A percentile compares a stretch with the other conserved stretches of the same genome.
Evolutionary conservation across 2,329 filamentous ascomycete species (phyloP).

Genomic region (Sporothrix luriei): DNA sequence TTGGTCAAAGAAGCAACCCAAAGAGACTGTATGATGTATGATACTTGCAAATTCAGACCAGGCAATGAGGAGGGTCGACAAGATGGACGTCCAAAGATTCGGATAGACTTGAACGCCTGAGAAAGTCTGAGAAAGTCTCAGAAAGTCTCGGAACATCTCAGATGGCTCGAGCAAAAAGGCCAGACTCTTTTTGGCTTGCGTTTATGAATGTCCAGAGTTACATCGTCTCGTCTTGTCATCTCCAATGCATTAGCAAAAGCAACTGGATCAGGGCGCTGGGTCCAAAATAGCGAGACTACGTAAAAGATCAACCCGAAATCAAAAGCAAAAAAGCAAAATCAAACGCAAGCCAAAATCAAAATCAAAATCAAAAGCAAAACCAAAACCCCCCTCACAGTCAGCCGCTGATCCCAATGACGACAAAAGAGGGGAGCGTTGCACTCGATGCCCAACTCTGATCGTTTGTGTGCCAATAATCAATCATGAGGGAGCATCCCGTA

Average conservation of each 20-base stretch:
- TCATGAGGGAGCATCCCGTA: too few species aligned
- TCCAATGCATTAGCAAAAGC: too few species aligned
- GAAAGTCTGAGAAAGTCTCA: too few species aligned
- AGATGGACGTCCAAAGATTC: neutral
- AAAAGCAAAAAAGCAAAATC: too few species aligned
- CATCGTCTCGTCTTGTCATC: neutral
- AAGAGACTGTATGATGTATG: conserved; percentile 6
- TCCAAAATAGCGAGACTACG: too few species aligned
- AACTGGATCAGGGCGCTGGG: neutral
- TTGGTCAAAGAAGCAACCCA: too few species aligned
- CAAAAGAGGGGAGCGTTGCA: conserved; percentile 19
- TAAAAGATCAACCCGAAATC: neutral
- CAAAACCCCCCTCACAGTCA: neutral
- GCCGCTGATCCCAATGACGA: conserved; percentile 27
- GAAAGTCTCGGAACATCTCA: too few species aligned
- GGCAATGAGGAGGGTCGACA: neutral
- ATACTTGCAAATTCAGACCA: neutral
- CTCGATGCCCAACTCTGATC: conserved; percentile 3
- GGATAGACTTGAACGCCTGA: too few species aligned
- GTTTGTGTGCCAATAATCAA: too few species aligned
- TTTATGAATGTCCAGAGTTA: neutral
- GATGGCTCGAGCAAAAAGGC: neutral
- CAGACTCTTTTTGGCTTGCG: neutral
- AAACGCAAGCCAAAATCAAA: too few species aligned
- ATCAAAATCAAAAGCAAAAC: neutral